Conservation (phyloP, 1,284 basidiomycete genomes). For the Ustanciosporium gigantosporum region DNA sequence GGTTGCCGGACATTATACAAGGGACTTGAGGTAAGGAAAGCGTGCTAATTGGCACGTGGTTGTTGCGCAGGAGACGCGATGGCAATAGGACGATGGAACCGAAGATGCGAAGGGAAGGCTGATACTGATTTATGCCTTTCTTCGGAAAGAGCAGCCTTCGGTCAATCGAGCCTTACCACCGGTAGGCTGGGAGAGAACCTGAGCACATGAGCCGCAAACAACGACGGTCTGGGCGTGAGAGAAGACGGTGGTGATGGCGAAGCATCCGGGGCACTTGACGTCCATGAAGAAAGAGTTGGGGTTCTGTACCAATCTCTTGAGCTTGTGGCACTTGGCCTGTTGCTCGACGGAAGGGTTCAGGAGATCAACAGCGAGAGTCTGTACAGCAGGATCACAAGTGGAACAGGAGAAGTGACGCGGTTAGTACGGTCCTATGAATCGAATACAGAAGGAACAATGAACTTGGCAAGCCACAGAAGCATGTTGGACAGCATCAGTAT, state of each 20-base stretch:
- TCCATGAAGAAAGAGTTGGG: constrained; percentile 89
- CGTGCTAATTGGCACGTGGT: too few species aligned
- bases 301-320: constrained; percentile 97
- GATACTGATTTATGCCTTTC: constrained; percentile 54
- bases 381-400: too few species aligned
- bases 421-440: too few species aligned
- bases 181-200: constrained; percentile 95
- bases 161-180: constrained; percentile 98
- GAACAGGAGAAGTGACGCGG: not conserved
- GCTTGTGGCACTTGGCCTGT: constrained; percentile 78
- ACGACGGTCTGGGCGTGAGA: constrained; percentile 93
- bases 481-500: too few species aligned
- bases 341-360: constrained; percentile 90
- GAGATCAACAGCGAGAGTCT: constrained; percentile 98
- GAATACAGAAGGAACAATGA: too few species aligned
- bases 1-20: not conserved
- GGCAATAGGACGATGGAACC: too few species aligned
- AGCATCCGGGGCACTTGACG: constrained; percentile 97
- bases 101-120: too few species aligned
- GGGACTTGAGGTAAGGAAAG: not conserved
- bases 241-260: constrained; percentile 92
- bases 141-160: constrained; percentile 68
- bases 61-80: too few species aligned
- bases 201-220: constrained; percentile 87
- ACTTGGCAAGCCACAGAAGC: too few species aligned